A percentile compares a stretch with the other conserved stretches of the same genome.
These are phyloP conservation scores for Colletotrichum liriopes DNA, from an alignment of 2,329 filamentous ascomycete genomes.

Conservation along the genomic window DNA sequence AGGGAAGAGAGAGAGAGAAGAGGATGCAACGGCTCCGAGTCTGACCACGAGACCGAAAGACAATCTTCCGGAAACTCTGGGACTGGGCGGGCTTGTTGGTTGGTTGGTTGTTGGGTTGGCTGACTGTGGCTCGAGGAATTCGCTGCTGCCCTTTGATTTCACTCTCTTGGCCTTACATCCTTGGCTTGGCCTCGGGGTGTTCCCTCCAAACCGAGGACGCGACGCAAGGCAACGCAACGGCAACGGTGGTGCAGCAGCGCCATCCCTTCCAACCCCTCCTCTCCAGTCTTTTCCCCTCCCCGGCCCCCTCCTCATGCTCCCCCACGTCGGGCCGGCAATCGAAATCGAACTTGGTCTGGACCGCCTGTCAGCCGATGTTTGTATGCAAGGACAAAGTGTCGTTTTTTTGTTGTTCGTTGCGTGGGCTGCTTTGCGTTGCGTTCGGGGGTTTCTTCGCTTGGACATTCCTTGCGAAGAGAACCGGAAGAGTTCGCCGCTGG, in stretches of 20 bases:
- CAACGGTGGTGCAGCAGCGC: slow-evolving; percentile 1
- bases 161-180: not conserved
- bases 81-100: not conserved
- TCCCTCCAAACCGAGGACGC: not conserved
- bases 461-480: slow-evolving; percentile 1
- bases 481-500: not conserved
- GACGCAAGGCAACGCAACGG: not conserved
- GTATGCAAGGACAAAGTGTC: slow-evolving; percentile 31
- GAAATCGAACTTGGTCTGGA: slow-evolving; percentile 39
- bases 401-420: not conserved
- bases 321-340: slow-evolving; percentile 36
- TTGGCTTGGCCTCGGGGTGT: not conserved
- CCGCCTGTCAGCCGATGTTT: slow-evolving; percentile 39
- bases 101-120: not conserved
- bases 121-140: not conserved
- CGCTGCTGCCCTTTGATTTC: not conserved
- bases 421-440: not conserved
- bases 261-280: not conserved
- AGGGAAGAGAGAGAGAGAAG: not conserved
- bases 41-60: not conserved
- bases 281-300: not conserved
- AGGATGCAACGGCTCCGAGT: not conserved
- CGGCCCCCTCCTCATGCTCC: slow-evolving; percentile 18
- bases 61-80: not conserved
- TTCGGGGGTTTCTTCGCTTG: slow-evolving; percentile 3